Percentiles rank a stretch among this genome's conserved stretches.
phyloP scores from a whole-genome alignment of 1,139 yeast genomes.

The Diutina ranongensis region DNA sequence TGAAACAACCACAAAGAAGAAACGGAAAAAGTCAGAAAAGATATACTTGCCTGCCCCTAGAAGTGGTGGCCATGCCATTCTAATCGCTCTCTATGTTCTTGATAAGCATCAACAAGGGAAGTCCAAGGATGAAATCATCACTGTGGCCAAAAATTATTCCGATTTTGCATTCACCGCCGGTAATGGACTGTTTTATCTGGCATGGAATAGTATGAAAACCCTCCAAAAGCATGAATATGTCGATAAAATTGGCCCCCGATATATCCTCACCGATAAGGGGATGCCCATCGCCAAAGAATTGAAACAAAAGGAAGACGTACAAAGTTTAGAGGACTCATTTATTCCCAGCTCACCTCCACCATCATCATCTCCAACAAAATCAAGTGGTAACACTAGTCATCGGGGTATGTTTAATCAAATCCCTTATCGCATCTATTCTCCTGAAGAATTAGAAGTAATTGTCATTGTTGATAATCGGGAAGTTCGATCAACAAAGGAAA shows the following conservation, averaged over 20 bases:
- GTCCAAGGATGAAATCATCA: conserved; percentile 47
- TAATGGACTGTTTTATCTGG: conserved; percentile 55
- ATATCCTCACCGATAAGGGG: conserved; percentile 67
- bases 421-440: conserved; percentile 28
- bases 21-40: conserved; percentile 12
- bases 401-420: conserved; percentile 10
- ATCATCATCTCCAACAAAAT: conserved; percentile 6
- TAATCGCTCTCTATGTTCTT: conserved; percentile 47
- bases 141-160: conserved; percentile 49
- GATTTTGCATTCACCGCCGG: conserved; percentile 57
- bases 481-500: conserved; percentile 45
- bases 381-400: neutral
- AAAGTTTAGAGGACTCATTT: conserved; percentile 15
- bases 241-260: conserved; percentile 41
- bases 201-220: conserved; percentile 68
- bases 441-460: conserved; percentile 40
- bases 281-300: conserved; percentile 47
- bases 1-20: conserved; percentile 9
- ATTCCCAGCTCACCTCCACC: neutral
- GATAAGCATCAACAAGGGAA: conserved; percentile 41
- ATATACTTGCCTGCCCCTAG: conserved; percentile 63
- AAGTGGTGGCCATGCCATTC: conserved; percentile 81
- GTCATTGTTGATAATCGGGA: conserved; percentile 78
- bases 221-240: conserved; percentile 56
- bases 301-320: conserved; percentile 31